These are phyloP conservation scores for Salix arbutifolia DNA, from an alignment of 345 rosid species.

Conservation along the genomic window DNA sequence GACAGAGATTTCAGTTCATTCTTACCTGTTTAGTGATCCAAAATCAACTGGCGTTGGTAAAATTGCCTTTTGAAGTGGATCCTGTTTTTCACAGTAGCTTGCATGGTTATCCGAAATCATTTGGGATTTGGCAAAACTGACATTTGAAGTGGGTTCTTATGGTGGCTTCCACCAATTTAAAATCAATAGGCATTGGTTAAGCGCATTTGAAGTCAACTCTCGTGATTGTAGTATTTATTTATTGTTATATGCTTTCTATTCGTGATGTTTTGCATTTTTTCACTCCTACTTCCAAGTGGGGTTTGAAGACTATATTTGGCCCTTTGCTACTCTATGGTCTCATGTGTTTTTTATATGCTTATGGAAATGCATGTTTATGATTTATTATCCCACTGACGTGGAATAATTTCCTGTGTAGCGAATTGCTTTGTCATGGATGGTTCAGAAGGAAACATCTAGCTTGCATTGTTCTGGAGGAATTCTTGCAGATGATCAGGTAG, in stretches of 20 bases:
- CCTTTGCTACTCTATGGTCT: background rate
- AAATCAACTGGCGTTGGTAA: background rate
- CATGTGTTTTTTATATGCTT: background rate
- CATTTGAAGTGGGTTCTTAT: background rate
- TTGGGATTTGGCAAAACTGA: background rate
- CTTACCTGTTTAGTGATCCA: background rate
- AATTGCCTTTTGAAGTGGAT: background rate
- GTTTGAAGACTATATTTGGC: background rate
- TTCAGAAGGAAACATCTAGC: conserved; percentile 68
- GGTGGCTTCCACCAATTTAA: background rate
- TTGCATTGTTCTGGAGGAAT: conserved; percentile 84
- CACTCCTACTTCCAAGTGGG: background rate
- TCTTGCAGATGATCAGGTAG: conserved; percentile 98
- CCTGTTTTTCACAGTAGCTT: background rate
- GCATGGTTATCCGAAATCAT: background rate
- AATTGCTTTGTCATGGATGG: conserved; percentile 98
- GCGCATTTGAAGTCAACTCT: background rate
- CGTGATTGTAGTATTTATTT: background rate
- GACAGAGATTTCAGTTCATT: background rate
- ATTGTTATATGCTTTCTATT: background rate
- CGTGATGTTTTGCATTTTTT: background rate
- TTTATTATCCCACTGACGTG: background rate
- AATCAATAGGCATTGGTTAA: background rate
- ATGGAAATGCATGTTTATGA: background rate
- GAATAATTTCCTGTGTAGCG: conserved; percentile 44